A percentile compares a stretch with the other conserved stretches of the same genome.
phyloP scores from a whole-genome alignment of 441 rosid genomes.

The Capsella rubella region DNA sequence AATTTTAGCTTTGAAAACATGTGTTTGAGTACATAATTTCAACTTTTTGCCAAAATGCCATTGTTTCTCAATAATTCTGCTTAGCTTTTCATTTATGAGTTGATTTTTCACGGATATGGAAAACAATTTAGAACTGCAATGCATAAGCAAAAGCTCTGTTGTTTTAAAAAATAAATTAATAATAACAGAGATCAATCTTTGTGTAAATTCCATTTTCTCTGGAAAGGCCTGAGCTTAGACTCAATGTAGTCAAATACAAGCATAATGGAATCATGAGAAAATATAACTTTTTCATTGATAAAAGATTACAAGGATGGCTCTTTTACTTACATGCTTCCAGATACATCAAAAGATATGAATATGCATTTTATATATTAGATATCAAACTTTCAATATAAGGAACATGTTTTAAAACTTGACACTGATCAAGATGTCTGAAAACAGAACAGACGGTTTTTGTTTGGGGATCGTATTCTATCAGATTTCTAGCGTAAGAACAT shows the following conservation, averaged over 20 bases:
- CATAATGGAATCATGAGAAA: neutral
- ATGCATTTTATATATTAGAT: slow-evolving; percentile 17
- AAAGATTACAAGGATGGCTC: neutral
- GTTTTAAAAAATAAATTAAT: no score
- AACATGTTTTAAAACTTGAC: neutral
- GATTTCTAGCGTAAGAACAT: neutral
- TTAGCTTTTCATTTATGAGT: neutral
- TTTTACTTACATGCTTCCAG: neutral
- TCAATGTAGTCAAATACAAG: neutral
- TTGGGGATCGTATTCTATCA: slow-evolving; percentile 1
- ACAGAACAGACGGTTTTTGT: neutral
- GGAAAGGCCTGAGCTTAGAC: no score
- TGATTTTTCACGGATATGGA: neutral
- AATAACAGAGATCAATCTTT: neutral
- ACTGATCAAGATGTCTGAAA: neutral
- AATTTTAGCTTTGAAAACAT: slow-evolving; percentile 13
- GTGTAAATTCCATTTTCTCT: neutral
- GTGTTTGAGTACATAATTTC: slow-evolving; percentile 3
- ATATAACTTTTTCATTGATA: no score
- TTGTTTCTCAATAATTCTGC: neutral
- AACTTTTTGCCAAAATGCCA: neutral
- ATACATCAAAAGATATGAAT: neutral
- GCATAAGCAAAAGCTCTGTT: neutral
- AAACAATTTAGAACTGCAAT: neutral
- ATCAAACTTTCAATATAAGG: slow-evolving; percentile 26